Evolutionary conservation across 306 rosid species (phyloP), one percentile per base, ranked within the genome.

Genomic region (Lathyrus oleraceus): DNA sequence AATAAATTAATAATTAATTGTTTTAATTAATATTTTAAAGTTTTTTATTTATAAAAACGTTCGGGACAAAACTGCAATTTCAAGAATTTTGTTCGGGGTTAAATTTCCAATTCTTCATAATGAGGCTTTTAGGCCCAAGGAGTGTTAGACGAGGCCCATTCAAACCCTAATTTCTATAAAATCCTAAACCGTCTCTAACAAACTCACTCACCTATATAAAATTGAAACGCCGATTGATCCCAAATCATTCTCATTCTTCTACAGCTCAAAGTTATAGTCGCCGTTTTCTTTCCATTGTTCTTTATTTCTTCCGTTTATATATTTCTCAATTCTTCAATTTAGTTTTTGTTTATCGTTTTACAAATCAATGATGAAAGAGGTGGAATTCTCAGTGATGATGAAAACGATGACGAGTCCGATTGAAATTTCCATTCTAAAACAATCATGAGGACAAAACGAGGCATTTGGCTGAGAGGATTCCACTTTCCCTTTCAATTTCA

Each of bases 401-500:
- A 78, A 0, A 78, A 17, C 2, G 96, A 89, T 89, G 96, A 89
- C 96, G 96, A 89, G 93, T 87, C 96, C 67, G 91, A 89, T 89
- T 89, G 71, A 57, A 8, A 47, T 77, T 67, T 86, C 91, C 92
- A 87, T 89, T 83, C 83, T 32, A 58, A 60, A 40, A 70, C 60
- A 84, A 75, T 51, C 60, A 76, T 89, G 96, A 89, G 84, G 96
- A 89, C 96, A 81, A 86, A 85, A 38, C 89, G 96, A 89, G 96
- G 96, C 96, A 87, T 89, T 89, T 89, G 93, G 87, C 93, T 89
- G 93, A 89, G 96, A 87, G 92, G 73, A 61, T 6, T 35, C 47
- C 79, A 19, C 78, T 66, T 59, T 73, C 56, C 15, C 42, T 8
- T 23, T 39, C 1, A 1, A 30, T 61, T 54, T 13, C 2, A 1